Percentiles rank a stretch among this genome's conserved stretches.
Evolutionary conservation across 345 rosid species (phyloP).

Genomic region (Salix koriyanagi): DNA sequence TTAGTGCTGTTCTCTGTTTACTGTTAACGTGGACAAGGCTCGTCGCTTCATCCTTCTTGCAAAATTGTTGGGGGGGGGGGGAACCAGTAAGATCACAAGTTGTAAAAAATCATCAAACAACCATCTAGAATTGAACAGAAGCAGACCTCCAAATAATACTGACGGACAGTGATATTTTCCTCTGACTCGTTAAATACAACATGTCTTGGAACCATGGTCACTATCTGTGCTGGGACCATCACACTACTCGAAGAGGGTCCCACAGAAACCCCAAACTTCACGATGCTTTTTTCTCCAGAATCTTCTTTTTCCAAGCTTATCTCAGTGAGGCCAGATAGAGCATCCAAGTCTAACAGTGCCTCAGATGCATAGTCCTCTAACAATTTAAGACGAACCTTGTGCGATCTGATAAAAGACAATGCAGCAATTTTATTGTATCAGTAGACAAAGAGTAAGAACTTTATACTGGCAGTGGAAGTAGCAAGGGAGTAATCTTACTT

Average conservation of each 20-base stretch:
- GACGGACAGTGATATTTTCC: constrained; percentile 62
- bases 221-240: constrained; percentile 55
- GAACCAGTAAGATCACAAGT: not conserved
- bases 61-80: constrained; percentile 7
- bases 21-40: constrained; percentile 46
- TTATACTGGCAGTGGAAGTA: not conserved
- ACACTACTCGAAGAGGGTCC: constrained; percentile 49
- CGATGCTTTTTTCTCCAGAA: constrained; percentile 47
- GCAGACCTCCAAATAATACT: constrained; percentile 71
- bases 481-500: constrained; percentile 43
- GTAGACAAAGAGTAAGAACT: not conserved
- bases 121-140: constrained; percentile 11
- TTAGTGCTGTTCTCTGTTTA: constrained; percentile 47
- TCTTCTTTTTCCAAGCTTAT: constrained; percentile 56
- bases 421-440: not conserved
- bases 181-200: constrained; percentile 66
- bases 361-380: constrained; percentile 50
- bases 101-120: constrained; percentile 10
- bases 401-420: constrained; percentile 45
- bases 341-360: constrained; percentile 66
- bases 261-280: constrained; percentile 71
- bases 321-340: constrained; percentile 85
- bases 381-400: constrained; percentile 51
- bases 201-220: constrained; percentile 71
- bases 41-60: constrained; percentile 57